A percentile compares a stretch with the other conserved stretches of the same genome.
Evolutionary conservation across 805 yeast species (phyloP).

Genomic region (Candida easanensis): DNA sequence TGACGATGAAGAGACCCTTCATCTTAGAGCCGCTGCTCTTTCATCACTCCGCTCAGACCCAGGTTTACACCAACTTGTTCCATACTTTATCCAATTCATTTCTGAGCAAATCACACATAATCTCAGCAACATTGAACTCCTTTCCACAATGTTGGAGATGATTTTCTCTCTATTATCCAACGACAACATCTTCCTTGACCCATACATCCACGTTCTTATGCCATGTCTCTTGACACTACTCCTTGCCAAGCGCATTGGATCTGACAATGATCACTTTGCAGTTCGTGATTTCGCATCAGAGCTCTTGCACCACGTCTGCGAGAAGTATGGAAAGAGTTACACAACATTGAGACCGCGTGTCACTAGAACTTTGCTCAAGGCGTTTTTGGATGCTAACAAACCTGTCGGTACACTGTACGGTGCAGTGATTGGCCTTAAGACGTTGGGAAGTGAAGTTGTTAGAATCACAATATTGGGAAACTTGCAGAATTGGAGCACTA

Average conservation of each 20-base stretch:
- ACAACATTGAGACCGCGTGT: slow-evolving; percentile 90
- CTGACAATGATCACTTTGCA: slow-evolving; percentile 37
- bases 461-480: slow-evolving; percentile 83
- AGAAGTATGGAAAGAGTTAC: slow-evolving; percentile 78
- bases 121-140: slow-evolving; percentile 62
- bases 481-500: slow-evolving; percentile 71
- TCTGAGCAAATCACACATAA: slow-evolving; percentile 94
- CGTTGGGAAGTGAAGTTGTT: slow-evolving; percentile 84
- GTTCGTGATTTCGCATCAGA: slow-evolving; percentile 89
- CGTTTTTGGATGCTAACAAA: slow-evolving; percentile 79
- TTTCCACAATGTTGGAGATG: slow-evolving; percentile 85
- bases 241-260: slow-evolving; percentile 85
- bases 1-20: slow-evolving; percentile 37
- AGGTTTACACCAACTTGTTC: slow-evolving; percentile 94
- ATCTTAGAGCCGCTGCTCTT: slow-evolving; percentile 74
- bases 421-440: slow-evolving; percentile 78
- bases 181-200: slow-evolving; percentile 84
- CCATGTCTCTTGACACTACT: slow-evolving; percentile 92
- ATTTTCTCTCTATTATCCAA: slow-evolving; percentile 81
- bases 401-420: slow-evolving; percentile 93
- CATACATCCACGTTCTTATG: slow-evolving; percentile 93
- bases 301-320: slow-evolving; percentile 72
- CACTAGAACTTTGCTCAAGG: slow-evolving; percentile 87
- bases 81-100: slow-evolving; percentile 92
- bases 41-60: slow-evolving; percentile 86